Evolutionary conservation across 371 early-diverging fungal species (phyloP).

Genomic region (Umbelopsis sp.): DNA sequence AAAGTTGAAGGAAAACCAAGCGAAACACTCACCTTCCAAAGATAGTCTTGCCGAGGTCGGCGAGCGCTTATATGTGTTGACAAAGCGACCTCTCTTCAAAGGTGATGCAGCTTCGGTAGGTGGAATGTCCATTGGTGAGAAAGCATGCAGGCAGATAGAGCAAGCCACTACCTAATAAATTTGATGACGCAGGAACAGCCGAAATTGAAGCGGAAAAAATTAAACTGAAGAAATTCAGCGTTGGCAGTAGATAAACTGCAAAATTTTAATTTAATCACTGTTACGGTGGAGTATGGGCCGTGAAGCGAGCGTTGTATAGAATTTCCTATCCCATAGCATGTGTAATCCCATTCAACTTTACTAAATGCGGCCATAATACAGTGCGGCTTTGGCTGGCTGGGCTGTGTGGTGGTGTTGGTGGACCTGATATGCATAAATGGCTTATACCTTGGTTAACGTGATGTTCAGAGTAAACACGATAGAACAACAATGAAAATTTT

Average conservation of each 20-base stretch:
- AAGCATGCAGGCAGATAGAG: background rate
- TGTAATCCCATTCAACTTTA: too few relatives aligned
- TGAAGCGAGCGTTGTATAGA: too few relatives aligned
- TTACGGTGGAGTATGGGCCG: too few relatives aligned
- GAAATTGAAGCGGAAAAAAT: background rate
- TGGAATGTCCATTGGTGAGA: slow-evolving; percentile 16
- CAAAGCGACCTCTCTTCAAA: slow-evolving; percentile 17
- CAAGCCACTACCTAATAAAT: slow-evolving; percentile 1
- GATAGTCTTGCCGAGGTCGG: slow-evolving; percentile 2
- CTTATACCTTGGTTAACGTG: too few relatives aligned
- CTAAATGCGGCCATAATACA: too few relatives aligned
- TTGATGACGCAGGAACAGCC: slow-evolving; percentile 14
- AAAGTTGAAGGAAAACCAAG: background rate
- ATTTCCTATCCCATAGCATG: too few relatives aligned
- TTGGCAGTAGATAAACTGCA: background rate
- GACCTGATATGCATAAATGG: too few relatives aligned
- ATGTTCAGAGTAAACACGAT: too few relatives aligned
- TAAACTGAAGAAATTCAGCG: background rate
- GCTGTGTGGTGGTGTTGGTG: too few relatives aligned
- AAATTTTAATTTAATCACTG: too few relatives aligned
- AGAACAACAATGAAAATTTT: too few relatives aligned
- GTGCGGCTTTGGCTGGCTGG: too few relatives aligned
- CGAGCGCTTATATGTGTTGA: slow-evolving; percentile 2
- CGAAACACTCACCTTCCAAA: slow-evolving; percentile 9
- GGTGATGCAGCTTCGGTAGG: slow-evolving; percentile 16